Evolutionary conservation across 495 filamentous ascomycete species (phyloP), one percentile per base, ranked within the genome.

Genomic region (Lasiosphaeria miniovina): DNA sequence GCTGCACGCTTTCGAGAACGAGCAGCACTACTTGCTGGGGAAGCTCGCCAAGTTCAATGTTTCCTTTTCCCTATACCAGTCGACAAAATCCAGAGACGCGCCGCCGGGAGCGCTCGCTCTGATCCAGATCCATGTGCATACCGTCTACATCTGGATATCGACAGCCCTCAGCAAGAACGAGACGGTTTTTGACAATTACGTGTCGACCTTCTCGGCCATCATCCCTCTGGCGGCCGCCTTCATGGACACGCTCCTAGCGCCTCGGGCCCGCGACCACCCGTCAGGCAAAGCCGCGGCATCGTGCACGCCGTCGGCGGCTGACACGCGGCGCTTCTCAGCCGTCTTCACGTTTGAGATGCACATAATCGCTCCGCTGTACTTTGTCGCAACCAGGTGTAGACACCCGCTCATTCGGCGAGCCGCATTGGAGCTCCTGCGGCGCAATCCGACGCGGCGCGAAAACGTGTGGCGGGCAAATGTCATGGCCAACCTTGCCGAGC

Each of bases 271-370:
- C 2, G 63, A 62, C 6, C 55, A 57, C 8, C 54, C 59, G 45
- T 1, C 57, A 6, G 40, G 34, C 8, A 61, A 55, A 14, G 5
- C 55, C 24, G 12, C 55, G n/a, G 49, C 49, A 1, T 31, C 60
- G 14, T 3, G 15, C 12, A 32, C 46, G 36, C 43, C 54, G 10
- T 51, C 59, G 3, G 36, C 53, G 34, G 41, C 52, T 10, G 62
- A 66, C 51, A 36, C 61, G 6, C 66, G 64, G 14, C 64, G 61
- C 17, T 66, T 71, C 35, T 62, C 66, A 3, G 45, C 69, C 36
- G 58, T 71, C 10, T 82, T 82, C 60, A 77, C 72, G 12, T 82
- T 81, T 46, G 81, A 82, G 59, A 79, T 77, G 68, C 75, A 79
- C 45, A 68, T 78, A n/a, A 74, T 78, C 24, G 74, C 77, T 3